Base-by-base conservation (phyloP, 2,329 filamentous ascomycete species). In the Colletotrichum sp. region DNA sequence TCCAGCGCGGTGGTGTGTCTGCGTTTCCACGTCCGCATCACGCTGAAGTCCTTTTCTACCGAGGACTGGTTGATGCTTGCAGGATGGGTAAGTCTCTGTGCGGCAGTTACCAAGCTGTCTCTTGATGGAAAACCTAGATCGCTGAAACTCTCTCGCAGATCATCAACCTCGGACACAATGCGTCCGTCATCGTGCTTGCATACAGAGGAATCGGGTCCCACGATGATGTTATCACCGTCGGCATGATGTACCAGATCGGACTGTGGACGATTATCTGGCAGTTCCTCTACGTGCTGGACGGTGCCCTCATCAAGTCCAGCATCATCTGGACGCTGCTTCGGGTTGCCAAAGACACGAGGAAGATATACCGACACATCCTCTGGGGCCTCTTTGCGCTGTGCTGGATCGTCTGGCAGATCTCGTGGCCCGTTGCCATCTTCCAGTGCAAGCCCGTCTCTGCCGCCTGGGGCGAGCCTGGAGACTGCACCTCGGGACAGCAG, bases 391-490 rank as follows among this genome's bases (percentile, higher is more conserved):
- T 52, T 52, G 57, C 36, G 2, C 55, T 79, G 12, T 71, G 78
- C 65, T 30, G n/a, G 7, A 21, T 77, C 8, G 75, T 70, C 13
- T 55, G 62, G 34, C 24, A 77, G n/a, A 71, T 69, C 7, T 71
- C 70, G 2, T 21, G 75, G 26, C 57, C 78, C 21, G 71, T 77
- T 26, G 32, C 72, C n/a, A 72, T 78, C 21, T 77, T 77, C 16
- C 77, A 78, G 32, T 79, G 77, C 73, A 66, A 32, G 7, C 78
- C 78, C 5, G 66, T 79, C 10, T 52, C 67, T 15, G 62, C 65
- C 21, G 60, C 76, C 2, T 78, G 78, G 78, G 73, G 73, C 21
- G 73, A 77, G 39, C 59, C 69, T 0, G 6, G 13, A 18, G 78
- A 76, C 21, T 67, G 36, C 6, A 78, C 76, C 34, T 12, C 72